These are phyloP conservation scores for Ceratocystis ficicola DNA, from an alignment of 2,329 filamentous ascomycete species.

Conservation along the genomic window DNA sequence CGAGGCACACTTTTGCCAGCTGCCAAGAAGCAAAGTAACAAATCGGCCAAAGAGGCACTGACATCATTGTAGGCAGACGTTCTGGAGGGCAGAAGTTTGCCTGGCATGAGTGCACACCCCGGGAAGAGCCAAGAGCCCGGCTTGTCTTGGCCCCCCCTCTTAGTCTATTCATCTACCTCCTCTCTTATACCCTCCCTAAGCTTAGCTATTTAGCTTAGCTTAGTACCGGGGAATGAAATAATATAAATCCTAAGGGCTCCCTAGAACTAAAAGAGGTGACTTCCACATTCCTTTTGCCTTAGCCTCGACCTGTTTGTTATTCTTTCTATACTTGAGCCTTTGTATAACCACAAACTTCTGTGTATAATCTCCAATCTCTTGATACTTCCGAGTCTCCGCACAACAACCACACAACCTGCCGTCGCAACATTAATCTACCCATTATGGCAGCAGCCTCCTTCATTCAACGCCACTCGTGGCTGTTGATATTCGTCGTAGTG, in stretches of 20 bases:
- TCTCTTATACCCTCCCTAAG: neutral
- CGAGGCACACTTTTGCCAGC: conserved; percentile 8
- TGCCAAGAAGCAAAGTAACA: too few relatives aligned
- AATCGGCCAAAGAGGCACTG: neutral
- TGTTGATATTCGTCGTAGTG: conserved; percentile 42
- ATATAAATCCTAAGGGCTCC: neutral
- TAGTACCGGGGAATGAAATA: neutral
- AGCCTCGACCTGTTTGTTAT: neutral
- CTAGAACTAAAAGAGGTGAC: neutral
- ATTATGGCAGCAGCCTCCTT: conserved; percentile 39
- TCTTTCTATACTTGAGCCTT: neutral
- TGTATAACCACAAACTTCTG: neutral
- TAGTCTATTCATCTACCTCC: neutral
- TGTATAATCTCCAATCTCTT: too few relatives aligned
- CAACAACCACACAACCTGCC: neutral
- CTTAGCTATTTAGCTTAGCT: neutral
- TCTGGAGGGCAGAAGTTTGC: neutral
- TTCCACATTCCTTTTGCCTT: conserved; percentile 2
- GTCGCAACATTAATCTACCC: neutral
- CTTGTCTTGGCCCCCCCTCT: neutral
- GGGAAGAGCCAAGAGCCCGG: neutral
- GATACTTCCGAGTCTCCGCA: neutral
- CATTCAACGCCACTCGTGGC: conserved; percentile 38
- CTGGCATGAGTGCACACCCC: neutral
- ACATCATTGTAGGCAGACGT: conserved; percentile 10